Evolutionary conservation across 164 flowering plant genomes (phyloP), one percentile per base, ranked within the genome.

Genomic region (Brasenia schreberi): DNA sequence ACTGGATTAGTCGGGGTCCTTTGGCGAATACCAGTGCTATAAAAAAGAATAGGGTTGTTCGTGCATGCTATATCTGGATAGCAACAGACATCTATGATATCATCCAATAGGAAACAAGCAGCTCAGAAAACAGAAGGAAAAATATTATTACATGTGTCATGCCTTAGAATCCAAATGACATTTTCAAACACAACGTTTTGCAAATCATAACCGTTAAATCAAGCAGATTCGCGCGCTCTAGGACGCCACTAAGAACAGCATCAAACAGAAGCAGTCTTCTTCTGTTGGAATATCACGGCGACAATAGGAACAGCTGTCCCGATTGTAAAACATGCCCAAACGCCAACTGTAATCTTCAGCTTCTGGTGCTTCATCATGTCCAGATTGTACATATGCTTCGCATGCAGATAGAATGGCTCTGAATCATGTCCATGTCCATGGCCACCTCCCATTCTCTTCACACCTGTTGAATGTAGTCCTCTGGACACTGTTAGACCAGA

Each of bases 331-430:
- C 82, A 90, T 69, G 85, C 68, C 62, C 84, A 75, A 52, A 94
- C 98, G 16, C 71, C 84, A 60, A 91, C 83, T 42, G 81, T 62
- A 84, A 94, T 77, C 72, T 74, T 86, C 70, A 94, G 60, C 52
- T 56, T 65, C 76, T 84, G 93, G 68, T 82, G 59, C 61, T 80
- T 85, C 96, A 94, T 89, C 81, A 86, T 84, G 78, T 90, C 97
- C 85, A 92, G 80, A 82, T 92, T 90, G 78, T 92, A 92, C 98
- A 92, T 92, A 79, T 90, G 98, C 75, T 90, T 87, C 1, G 97
- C 91, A 64, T 92, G 98, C 19, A 90, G 66, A 74, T 92, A 92
- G 68, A 45, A 84, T 65, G 96, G 92, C 63, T 92, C 97, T 1
- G 69, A 67, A 63, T 87, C 90, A 66, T 87, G 91, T 42, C 77